Evolutionary conservation across 2,329 filamentous ascomycete genomes (phyloP).

Genomic region (Ceratocystis eucalypticola): DNA sequence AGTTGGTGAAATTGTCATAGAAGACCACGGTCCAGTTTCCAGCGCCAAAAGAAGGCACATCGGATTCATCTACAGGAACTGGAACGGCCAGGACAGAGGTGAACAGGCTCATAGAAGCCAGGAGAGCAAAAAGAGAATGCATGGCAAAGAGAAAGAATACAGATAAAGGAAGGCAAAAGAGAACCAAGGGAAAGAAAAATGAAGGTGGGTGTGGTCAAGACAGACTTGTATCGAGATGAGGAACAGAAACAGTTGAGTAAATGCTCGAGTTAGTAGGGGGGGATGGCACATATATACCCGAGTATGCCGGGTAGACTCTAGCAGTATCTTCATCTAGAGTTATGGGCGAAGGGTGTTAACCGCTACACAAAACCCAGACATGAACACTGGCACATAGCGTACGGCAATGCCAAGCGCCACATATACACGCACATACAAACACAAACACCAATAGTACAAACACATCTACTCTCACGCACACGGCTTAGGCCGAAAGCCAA

Average conservation of each 20-base stretch:
- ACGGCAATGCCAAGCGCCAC: neutral
- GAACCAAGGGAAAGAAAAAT: neutral
- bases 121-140: neutral
- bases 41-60: neutral
- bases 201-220: neutral
- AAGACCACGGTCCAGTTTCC: constrained; percentile 21
- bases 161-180: neutral
- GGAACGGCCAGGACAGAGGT: neutral
- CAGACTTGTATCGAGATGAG: neutral
- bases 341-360: too few species aligned
- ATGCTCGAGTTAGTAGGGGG: neutral
- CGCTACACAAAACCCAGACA: neutral
- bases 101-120: neutral
- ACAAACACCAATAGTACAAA: neutral
- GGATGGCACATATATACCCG: neutral
- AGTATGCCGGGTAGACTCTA: neutral
- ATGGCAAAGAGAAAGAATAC: neutral
- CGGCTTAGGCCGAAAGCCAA: neutral
- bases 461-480: neutral
- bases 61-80: neutral
- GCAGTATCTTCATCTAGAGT: neutral
- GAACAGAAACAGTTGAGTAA: neutral
- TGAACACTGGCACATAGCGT: too few species aligned
- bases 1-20: constrained; percentile 24
- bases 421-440: too few species aligned